Evolutionary conservation across 108 stramenopile species (phyloP).

Genomic region (Fragilariopsis cylindrus): DNA sequence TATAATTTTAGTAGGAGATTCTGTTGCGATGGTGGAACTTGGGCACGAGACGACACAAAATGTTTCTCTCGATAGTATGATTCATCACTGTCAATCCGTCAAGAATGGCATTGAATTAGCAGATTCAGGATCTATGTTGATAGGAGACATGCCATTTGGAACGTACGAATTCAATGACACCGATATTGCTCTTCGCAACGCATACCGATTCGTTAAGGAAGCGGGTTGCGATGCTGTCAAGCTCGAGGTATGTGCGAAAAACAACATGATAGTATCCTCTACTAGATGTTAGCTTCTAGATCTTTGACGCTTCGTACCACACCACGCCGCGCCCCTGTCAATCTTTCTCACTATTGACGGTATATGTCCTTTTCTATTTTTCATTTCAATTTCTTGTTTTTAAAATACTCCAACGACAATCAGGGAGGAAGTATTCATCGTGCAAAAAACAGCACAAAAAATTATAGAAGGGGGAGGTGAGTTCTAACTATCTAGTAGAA

Average conservation of each 20-base stretch:
- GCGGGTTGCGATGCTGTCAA: slow-evolving; percentile 93
- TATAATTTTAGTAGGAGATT: slow-evolving; percentile 91
- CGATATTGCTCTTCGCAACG: slow-evolving; percentile 85
- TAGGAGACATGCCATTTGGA: slow-evolving; percentile 98
- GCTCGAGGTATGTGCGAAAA: slow-evolving; percentile 72
- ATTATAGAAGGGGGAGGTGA: slow-evolving; percentile 91
- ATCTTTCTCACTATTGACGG: too few species aligned
- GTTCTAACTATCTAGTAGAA: slow-evolving; percentile 5
- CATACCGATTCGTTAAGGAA: slow-evolving; percentile 91
- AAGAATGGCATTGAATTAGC: slow-evolving; percentile 67
- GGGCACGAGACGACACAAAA: slow-evolving; percentile 97
- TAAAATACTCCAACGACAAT: too few species aligned
- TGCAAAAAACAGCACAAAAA: slow-evolving; percentile 69
- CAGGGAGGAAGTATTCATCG: slow-evolving; percentile 15
- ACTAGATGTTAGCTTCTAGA: too few species aligned
- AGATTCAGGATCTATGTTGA: slow-evolving; percentile 57
- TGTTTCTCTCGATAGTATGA: slow-evolving; percentile 94
- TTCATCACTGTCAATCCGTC: slow-evolving; percentile 95
- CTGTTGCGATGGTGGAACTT: slow-evolving; percentile 92
- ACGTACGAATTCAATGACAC: slow-evolving; percentile 90
- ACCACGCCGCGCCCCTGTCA: too few species aligned
- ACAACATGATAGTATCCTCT: too few species aligned
- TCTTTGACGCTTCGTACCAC: too few species aligned
- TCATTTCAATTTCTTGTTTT: too few species aligned
- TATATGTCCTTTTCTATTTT: too few species aligned